Evolutionary conservation across 2,329 filamentous ascomycete species (phyloP).

Genomic region (Decorospora gaudefroyi): DNA sequence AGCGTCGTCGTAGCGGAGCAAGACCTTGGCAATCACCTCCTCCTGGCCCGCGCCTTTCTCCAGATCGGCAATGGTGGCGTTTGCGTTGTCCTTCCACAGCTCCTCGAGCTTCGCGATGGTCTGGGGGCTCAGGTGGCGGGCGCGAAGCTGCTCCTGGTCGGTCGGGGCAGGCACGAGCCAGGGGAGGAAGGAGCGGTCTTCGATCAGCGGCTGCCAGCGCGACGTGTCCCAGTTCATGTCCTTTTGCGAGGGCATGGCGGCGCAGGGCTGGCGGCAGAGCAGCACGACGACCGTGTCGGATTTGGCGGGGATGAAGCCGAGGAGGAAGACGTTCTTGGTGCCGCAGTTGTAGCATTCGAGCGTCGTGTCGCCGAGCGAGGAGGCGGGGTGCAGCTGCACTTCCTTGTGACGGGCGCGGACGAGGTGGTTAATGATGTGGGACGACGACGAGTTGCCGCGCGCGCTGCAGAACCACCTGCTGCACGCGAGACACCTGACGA

Average conservation of each 20-base stretch:
- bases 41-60: constrained; percentile 91
- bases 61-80: constrained; percentile 84
- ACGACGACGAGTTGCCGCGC: constrained; percentile 92
- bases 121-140: constrained; percentile 87
- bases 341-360: constrained; percentile 99
- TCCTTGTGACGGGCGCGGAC: constrained; percentile 98
- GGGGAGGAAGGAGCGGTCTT: constrained; percentile 89
- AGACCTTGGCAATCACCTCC: constrained; percentile 90
- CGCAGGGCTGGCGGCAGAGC: constrained; percentile 94
- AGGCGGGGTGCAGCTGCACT: constrained; percentile 92
- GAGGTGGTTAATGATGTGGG: constrained; percentile 97
- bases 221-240: constrained; percentile 99
- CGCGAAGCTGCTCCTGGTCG: constrained; percentile 94
- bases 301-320: constrained; percentile 97
- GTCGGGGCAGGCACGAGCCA: constrained; percentile 91
- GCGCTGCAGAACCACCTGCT: constrained; percentile 99
- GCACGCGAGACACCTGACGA: constrained; percentile 94
- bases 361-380: constrained; percentile 90
- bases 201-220: constrained; percentile 95
- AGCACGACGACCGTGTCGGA: constrained; percentile 98
- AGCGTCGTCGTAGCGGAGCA: constrained; percentile 93
- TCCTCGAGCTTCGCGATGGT: constrained; percentile 97
- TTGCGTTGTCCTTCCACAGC: constrained; percentile 95
- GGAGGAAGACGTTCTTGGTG: constrained; percentile 97
- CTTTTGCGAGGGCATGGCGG: constrained; percentile 91